Base-by-base conservation (phyloP, 129 eudicot species). In the Helianthus tuberosus region DNA sequence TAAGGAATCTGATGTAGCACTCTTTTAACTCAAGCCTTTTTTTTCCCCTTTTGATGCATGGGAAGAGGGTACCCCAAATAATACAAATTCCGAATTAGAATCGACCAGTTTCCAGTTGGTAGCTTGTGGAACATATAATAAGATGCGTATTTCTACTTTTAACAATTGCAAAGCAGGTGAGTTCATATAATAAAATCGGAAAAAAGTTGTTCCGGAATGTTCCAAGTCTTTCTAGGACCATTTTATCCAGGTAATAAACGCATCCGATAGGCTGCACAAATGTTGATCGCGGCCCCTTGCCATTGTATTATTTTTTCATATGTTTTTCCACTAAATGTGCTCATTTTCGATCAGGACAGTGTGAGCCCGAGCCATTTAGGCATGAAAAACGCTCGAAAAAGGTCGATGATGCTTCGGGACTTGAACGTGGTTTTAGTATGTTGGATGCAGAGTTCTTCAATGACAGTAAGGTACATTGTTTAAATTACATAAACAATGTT, bases 391-490 rank as follows among this genome's bases (percentile, higher is more conserved):
- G 39, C 51, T 72, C 82, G 3, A 57, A 68, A 43, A 86, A 79
- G 38, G 59, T 60, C 32, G 53, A 49, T 43, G 76, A 47, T 53
- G 84, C 76, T 44, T 84, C 64, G 0, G 16, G 76, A 12, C 67
- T 86, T 47, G 68, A 67, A 72, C 72, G 74, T 41, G 93, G 79
- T 39, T 90, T 93, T 71, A 51, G 54, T 25, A 75, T 93, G 80
- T 63, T 90, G 88, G 96, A 91, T 80, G 96, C 96, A 5, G 79
- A 74, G 52, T 86, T 93, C 66, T 90, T 93, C 74, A 81, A 69
- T 64, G 73, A 84, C 38, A 52, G 66, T 25, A 79, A 93, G 97
- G 98, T 93, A 29, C 13, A 48, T 60, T 38, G 38, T 52, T 41
- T 41, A 50, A 41, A 60, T 25, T 13, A 44, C 73, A 27, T 27